Evolutionary conservation across 495 filamentous ascomycete genomes (phyloP).

Genomic region (Collariella sp.): DNA sequence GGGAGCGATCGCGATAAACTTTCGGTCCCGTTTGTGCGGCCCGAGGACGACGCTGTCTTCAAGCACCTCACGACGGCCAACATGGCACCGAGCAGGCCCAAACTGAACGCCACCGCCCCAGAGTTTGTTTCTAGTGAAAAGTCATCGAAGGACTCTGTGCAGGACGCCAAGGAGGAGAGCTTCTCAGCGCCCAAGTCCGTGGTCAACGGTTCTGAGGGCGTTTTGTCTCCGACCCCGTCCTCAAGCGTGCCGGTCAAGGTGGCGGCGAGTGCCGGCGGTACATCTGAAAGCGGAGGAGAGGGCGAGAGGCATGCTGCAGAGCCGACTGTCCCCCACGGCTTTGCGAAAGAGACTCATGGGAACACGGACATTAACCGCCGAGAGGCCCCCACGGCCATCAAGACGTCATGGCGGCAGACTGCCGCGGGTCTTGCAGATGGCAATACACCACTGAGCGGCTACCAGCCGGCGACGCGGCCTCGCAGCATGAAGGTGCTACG

Average conservation of each 20-base stretch:
- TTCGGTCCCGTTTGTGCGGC: slow-evolving; percentile 85
- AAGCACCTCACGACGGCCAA: slow-evolving; percentile 61
- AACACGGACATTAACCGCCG: slow-evolving; percentile 31
- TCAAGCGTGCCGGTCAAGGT: slow-evolving; percentile 28
- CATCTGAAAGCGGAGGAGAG: slow-evolving; percentile 36
- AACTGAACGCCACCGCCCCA: slow-evolving; percentile 43
- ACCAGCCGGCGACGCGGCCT: slow-evolving; percentile 47
- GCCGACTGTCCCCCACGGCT: slow-evolving; percentile 14
- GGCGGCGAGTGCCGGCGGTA: slow-evolving; percentile 26
- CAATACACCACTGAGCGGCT: slow-evolving; percentile 43
- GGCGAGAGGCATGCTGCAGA: slow-evolving; percentile 27
- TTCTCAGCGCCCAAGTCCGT: slow-evolving; percentile 7
- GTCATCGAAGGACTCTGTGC: slow-evolving; percentile 10
- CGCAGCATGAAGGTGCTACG: slow-evolving; percentile 75
- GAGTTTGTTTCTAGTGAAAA: slow-evolving; percentile 39
- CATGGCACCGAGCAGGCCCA: slow-evolving; percentile 37
- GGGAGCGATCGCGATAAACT: slow-evolving; percentile 81
- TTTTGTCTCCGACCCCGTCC: slow-evolving; percentile 24
- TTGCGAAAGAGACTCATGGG: slow-evolving; percentile 25
- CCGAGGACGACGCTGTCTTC: slow-evolving; percentile 78
- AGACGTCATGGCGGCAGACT: slow-evolving; percentile 63
- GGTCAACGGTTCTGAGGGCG: slow-evolving; percentile 16
- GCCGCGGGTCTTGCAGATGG: slow-evolving; percentile 40
- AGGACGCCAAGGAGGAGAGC: slow-evolving; percentile 13
- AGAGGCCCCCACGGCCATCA: slow-evolving; percentile 47